Evolutionary conservation across 192 early-diverging fungal genomes (phyloP).

Genomic region (Podochytrium sp.): DNA sequence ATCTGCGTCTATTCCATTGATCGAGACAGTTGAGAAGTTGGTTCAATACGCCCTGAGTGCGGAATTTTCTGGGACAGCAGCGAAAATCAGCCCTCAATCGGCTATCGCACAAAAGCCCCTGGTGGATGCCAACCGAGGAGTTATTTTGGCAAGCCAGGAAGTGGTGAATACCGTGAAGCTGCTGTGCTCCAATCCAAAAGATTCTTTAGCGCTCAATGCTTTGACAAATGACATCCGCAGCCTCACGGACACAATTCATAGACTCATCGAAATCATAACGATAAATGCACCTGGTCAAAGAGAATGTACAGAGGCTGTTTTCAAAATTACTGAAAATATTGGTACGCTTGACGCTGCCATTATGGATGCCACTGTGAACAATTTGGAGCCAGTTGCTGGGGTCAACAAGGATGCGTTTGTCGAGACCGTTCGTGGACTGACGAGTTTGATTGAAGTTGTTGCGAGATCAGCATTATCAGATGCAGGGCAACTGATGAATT

Average conservation of each 20-base stretch:
- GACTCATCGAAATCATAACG: conserved; percentile 37
- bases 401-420: conserved; percentile 37
- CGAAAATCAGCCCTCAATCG: conserved; percentile 44
- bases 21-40: conserved; percentile 48
- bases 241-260: conserved; percentile 40
- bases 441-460: conserved; percentile 50
- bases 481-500: conserved; percentile 37
- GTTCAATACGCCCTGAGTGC: conserved; percentile 37
- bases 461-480: conserved; percentile 46
- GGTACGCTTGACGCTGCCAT: conserved; percentile 46
- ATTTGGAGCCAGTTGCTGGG: conserved; percentile 33
- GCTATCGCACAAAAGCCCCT: conserved; percentile 47
- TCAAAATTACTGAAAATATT: conserved; percentile 43
- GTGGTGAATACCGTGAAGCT: conserved; percentile 45
- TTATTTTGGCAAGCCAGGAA: conserved; percentile 42
- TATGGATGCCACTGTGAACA: conserved; percentile 53
- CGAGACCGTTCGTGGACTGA: conserved; percentile 45
- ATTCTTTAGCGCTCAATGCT: conserved; percentile 28
- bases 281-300: conserved; percentile 55
- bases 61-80: conserved; percentile 49
- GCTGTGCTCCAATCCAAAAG: conserved; percentile 49
- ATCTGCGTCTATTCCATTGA: conserved; percentile 37
- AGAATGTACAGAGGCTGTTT: conserved; percentile 52
- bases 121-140: conserved; percentile 30
- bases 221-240: conserved; percentile 36